phyloP scores from a whole-genome alignment of 2,329 filamentous ascomycete species.

The Parafenestella ontariensis region DNA sequence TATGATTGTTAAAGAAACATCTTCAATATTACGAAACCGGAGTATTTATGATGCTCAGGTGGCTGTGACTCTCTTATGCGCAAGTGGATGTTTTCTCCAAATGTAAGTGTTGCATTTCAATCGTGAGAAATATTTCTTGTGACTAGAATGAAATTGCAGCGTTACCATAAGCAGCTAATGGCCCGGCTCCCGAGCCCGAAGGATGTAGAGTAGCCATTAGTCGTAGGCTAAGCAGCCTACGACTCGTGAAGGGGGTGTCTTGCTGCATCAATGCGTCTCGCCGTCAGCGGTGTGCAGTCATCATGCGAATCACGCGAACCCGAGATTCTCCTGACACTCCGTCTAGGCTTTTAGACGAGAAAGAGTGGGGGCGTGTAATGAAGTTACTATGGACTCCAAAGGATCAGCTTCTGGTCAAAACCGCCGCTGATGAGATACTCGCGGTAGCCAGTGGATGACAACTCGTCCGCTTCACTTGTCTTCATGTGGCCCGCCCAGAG shows the following conservation, averaged over 20 bases:
- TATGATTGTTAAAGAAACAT: neutral
- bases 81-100: too few relatives aligned
- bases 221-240: neutral
- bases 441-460: conserved; percentile 31
- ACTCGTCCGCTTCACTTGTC: conserved; percentile 25
- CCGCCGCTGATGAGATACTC: conserved; percentile 69
- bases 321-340: neutral
- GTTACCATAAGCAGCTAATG: neutral
- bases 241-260: neutral
- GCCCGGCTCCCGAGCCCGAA: neutral
- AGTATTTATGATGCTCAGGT: too few relatives aligned
- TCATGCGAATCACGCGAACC: neutral
- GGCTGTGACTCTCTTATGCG: too few relatives aligned
- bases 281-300: neutral
- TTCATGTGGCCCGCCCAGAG: conserved; percentile 61
- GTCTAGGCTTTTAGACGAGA: neutral
- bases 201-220: neutral
- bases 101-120: too few relatives aligned
- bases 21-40: too few relatives aligned
- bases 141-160: neutral
- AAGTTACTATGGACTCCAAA: conserved; percentile 55
- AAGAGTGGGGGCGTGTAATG: neutral
- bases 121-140: neutral
- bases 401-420: conserved; percentile 67
- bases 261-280: neutral